These are phyloP conservation scores for Phlyctochytrium planicorne DNA, from an alignment of 192 early-diverging fungal genomes.

Conservation along the genomic window DNA sequence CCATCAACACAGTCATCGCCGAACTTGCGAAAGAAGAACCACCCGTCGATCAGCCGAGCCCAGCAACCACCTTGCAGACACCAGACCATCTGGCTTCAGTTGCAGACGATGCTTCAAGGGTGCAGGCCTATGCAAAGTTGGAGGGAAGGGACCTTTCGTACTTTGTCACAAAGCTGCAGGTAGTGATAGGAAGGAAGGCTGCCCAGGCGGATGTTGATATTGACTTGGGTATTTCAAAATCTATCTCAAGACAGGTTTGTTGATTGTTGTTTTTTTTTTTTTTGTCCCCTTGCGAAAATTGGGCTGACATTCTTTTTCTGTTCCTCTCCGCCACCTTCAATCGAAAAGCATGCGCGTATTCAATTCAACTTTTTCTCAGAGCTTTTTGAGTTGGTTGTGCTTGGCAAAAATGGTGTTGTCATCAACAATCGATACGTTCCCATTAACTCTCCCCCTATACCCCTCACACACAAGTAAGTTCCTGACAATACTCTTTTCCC, in stretches of 20 bases:
- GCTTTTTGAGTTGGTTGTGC: conserved; percentile 80
- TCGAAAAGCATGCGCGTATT: conserved; percentile 71
- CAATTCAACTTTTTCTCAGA: conserved; percentile 80
- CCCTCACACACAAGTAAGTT: conserved; percentile 60
- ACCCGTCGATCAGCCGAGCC: too few species aligned
- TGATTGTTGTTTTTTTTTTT: background rate
- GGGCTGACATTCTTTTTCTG: background rate
- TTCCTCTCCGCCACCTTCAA: background rate
- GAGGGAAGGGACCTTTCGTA: conserved; percentile 82
- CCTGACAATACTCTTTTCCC: conserved; percentile 7
- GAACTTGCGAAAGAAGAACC: too few species aligned
- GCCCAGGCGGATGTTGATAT: conserved; percentile 73
- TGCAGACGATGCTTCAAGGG: too few species aligned
- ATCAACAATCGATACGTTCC: conserved; percentile 77
- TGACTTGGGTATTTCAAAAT: conserved; percentile 78
- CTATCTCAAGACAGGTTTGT: conserved; percentile 64
- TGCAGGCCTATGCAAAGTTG: conserved; percentile 89
- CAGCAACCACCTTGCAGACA: too few species aligned
- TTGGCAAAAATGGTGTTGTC: conserved; percentile 86
- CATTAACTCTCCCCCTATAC: conserved; percentile 63
- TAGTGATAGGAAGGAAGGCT: conserved; percentile 73
- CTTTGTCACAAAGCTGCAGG: conserved; percentile 78
- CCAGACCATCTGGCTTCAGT: too few species aligned
- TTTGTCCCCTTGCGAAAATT: background rate
- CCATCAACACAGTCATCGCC: too few species aligned